Evolutionary conservation across 306 rosid genomes (phyloP), one percentile per base, ranked within the genome.

Genomic region (Cucurbita maxima): DNA sequence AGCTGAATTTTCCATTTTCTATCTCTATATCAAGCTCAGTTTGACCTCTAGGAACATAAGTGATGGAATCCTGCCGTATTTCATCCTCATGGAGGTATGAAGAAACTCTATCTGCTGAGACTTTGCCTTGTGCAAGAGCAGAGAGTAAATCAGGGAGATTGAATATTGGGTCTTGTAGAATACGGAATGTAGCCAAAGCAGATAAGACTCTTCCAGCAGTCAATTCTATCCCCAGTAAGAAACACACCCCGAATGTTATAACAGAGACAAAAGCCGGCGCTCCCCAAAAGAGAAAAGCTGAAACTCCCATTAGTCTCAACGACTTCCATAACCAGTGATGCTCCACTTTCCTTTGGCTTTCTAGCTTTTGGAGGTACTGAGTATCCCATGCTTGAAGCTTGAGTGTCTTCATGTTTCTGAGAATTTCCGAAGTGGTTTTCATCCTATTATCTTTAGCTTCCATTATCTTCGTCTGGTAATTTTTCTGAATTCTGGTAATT

Each of bases 331-430:
- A 64, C 97, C 97, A 90, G 16, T 60, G 54, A 20, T 85, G 82
- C 76, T 94, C 98, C 12, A 78, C n/a, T 37, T 68, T 80, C 79
- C 98, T 87, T 67, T 86, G 67, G 36, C 75, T 53, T 77, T 82
- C 95, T 73, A 94, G 74, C 82, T 79, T 87, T 13, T 86, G 81
- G 47, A 81, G 89, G 66, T 90, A 94, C 68, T 87, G 86, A 50
- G 62, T 78, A 72, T 94, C 98, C 98, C 98, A 94, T 70, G 96
- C 95, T 87, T 94, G 96, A 77, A 94, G 96, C 59, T 90, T 94
- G 80, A 94, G 79, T n/a, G 91, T 86, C 82, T 80, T 94, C 87
- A 94, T 89, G 83, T 88, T 87, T 54, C 81, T 72, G 16, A 94
- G 95, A 57, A 89, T 77, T 84, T 94, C 98, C 66, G 98, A 87